Base-by-base conservation (phyloP, 1,284 basidiomycete species). In the Naganishia liquefaciens region DNA sequence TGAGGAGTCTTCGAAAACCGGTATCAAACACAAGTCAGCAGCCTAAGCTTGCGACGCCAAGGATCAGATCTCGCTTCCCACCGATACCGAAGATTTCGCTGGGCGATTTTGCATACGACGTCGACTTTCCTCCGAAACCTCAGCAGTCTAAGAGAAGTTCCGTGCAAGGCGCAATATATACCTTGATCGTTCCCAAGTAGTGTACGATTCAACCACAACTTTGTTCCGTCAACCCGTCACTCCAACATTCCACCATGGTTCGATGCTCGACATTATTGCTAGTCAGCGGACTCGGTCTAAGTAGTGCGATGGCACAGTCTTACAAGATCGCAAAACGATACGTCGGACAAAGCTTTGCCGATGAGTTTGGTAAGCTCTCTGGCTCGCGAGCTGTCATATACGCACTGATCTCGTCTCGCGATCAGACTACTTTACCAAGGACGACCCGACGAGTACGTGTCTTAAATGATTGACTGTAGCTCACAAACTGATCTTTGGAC, bases 291-390 rank as follows among this genome's bases (percentile, higher is more conserved):
- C 25, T 50, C 27, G 57, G 57, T 19, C 21, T 60, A 5, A 60
- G 33, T 27, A 21, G 33, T 9, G 57, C 46, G 25, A 50, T 60
- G 57, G 57, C 57, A 5, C 57, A 60, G 39, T 60, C 57, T 2
- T 60, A 60, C 43, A 75, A 75, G 66, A 68, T 77, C 11, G 76
- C 76, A 1, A 76, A 71, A 68, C 66, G 61, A 19, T 77, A 76
- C 54, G 63, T 69, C 5, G 76, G 74, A 25, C 60, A 63, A 30
- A 70, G 71, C 37, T 77, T 77, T 46, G 68, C 70, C 54, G 62
- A 62, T 51, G 73, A 70, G 5, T 77, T 74, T 62, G 70, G 75
- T 76, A 53, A 58, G 75, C 71, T 4, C 23, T 21, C 23, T 23
- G 23, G 30, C 9, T n/a, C 9, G 27, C 33, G 33, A 13, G 27